These are phyloP conservation scores for Pseudogymnoascus sp. DNA, from an alignment of 2,329 filamentous ascomycete genomes.

Conservation along the genomic window DNA sequence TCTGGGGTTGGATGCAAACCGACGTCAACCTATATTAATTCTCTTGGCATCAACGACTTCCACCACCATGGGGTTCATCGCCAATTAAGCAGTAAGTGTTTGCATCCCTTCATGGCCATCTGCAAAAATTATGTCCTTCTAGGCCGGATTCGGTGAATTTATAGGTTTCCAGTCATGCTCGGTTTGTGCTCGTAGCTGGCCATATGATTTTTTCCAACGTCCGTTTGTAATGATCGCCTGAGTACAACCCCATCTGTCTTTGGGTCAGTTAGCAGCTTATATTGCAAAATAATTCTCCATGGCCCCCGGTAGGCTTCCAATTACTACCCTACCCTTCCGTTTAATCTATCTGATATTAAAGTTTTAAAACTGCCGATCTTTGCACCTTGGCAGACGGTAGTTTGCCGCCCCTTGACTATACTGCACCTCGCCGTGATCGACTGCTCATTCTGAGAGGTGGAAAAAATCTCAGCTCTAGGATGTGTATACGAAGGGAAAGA, in stretches of 20 bases:
- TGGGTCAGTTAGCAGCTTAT: neutral
- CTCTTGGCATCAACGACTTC: neutral
- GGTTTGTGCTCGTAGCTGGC: neutral
- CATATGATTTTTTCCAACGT: neutral
- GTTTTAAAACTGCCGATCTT: conserved; percentile 1
- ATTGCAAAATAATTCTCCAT: neutral
- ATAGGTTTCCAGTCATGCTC: neutral
- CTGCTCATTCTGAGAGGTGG: neutral
- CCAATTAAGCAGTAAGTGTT: neutral
- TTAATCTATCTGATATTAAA: conserved; percentile 8
- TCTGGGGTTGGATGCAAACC: neutral
- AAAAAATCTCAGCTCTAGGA: neutral
- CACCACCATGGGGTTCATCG: neutral
- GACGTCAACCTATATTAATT: neutral
- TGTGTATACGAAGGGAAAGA: neutral
- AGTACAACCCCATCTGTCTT: neutral
- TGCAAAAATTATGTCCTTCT: neutral
- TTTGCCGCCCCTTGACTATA: neutral
- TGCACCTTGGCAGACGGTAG: neutral
- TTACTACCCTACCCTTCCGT: neutral
- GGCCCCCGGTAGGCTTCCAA: neutral
- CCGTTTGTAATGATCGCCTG: neutral
- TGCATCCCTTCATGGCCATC: neutral
- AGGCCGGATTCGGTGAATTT: neutral
- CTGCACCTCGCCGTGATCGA: neutral